Base-by-base conservation (phyloP, 2,329 filamentous ascomycete species). In the Pyrenochaeta sp. region DNA sequence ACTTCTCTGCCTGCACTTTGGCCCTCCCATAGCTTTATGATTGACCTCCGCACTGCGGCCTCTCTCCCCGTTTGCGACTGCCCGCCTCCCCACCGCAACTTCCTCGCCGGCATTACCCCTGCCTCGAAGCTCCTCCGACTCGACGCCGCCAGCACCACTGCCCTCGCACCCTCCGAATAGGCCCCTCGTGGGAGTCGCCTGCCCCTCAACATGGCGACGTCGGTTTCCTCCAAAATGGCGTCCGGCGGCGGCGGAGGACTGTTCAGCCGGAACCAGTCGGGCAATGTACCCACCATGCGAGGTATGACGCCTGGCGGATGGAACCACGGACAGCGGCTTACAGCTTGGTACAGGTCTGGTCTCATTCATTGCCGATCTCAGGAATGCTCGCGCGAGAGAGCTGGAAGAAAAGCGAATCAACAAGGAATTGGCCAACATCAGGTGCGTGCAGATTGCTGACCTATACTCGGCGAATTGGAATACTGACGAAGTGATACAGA, bases 391-490 rank as follows among this genome's bases (percentile, higher is more conserved):
- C 72, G 94, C 95, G 32, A 84, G 95, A 51, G 94, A 99, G 72
- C 77, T 99, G 53, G 94, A 99, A 73, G 94, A 99, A 79, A 99
- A 99, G 81, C 84, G 94, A 69, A 97, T 99, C 78, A 99, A 99
- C 75, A 99, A 99, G 79, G 94, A 99, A 77, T 77, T 99, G 72
- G 94, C 94, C 69, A 99, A 99, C 69, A 99, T 99, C 72, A 86
- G 90, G 81, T 85, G 67, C 55, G 81, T 77, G 41, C 47, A 36
- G 28, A 39, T 37, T 43, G 35, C 21, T 35, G 41, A 21, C 35
- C 24, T 19, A 13, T 18, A 39, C 40, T n/a, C 21, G 44, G 30
- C 22, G 20, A 31, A 29, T 27, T 35, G 29, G 34, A 48, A 51
- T 51, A 45, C 66, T 70, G 55, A 69, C 49, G 50, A 41, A 26